Evolutionary conservation across 371 early-diverging fungal genomes (phyloP).

Genomic region (Lichtheimia ramosa): DNA sequence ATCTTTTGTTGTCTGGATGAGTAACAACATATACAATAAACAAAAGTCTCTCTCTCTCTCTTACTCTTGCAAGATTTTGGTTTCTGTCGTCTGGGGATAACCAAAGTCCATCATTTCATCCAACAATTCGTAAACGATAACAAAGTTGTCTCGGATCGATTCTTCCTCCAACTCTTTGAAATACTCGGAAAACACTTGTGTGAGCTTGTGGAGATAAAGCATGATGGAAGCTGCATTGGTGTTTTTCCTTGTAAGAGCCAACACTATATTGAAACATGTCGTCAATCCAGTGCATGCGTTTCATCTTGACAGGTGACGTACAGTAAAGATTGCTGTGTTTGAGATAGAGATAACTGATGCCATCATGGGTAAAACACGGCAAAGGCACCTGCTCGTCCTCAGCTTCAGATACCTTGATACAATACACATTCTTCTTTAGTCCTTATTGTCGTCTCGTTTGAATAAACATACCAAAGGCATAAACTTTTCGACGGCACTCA

Average conservation of each 20-base stretch:
- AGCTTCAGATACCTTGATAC: conserved; percentile 64
- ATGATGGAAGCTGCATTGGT: conserved; percentile 95
- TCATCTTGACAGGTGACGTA: conserved; percentile 51
- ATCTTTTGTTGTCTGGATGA: conserved; percentile 40
- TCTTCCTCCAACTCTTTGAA: conserved; percentile 98
- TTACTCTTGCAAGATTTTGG: conserved; percentile 94
- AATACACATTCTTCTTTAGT: background rate
- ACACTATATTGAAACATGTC: conserved; percentile 53
- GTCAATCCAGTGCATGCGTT: background rate
- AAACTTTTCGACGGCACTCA: conserved; percentile 94
- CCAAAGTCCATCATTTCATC: conserved; percentile 99
- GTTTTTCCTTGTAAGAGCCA: conserved; percentile 96
- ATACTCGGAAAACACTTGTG: conserved; percentile 94
- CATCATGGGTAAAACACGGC: conserved; percentile 93
- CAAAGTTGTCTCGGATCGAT: conserved; percentile 93
- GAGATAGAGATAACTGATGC: conserved; percentile 92
- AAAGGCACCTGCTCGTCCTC: conserved; percentile 92
- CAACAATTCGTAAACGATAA: conserved; percentile 92
- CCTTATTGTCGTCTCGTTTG: no score
- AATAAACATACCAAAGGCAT: conserved; percentile 79
- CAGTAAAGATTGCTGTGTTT: conserved; percentile 94
- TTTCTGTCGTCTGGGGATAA: conserved; percentile 97
- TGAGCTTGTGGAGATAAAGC: conserved; percentile 91
- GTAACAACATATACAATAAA: background rate
- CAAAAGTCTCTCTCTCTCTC: conserved; percentile 57